Percentiles rank a stretch among this genome's conserved stretches.
phyloP scores from a whole-genome alignment of 169 alveolate genomes.

The Plasmodium gonderi region DNA sequence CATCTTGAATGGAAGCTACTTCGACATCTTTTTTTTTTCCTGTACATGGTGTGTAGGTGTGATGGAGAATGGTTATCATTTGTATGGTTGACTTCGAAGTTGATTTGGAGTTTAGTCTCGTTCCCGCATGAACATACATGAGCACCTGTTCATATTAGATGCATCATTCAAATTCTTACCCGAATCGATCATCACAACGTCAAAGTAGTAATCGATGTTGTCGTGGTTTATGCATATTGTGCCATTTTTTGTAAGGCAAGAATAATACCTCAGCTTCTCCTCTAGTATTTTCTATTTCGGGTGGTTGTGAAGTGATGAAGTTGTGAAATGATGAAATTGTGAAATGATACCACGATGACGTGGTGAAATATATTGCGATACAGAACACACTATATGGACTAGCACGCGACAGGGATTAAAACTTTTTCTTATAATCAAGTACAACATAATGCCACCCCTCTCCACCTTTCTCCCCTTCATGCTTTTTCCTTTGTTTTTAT shows the following conservation, averaged over 20 bases:
- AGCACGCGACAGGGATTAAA: background rate
- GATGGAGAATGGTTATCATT: background rate
- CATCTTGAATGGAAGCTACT: conserved; percentile 68
- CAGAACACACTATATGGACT: background rate
- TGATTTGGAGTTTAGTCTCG: background rate
- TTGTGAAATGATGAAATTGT: background rate
- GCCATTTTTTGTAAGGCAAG: conserved; percentile 36
- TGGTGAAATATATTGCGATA: background rate
- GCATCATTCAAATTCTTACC: background rate
- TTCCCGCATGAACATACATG: no score
- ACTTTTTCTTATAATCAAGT: background rate
- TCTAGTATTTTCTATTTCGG: conserved; percentile 46
- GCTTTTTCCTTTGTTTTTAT: background rate
- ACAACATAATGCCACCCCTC: no score
- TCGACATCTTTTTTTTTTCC: conserved; percentile 56
- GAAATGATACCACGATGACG: background rate
- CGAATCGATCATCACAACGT: conserved; percentile 44
- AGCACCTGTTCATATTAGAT: background rate
- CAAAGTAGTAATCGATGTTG: conserved; percentile 20
- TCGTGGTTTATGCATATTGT: conserved; percentile 39
- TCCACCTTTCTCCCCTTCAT: background rate
- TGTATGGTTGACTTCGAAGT: background rate
- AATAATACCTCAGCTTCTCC: conserved; percentile 46
- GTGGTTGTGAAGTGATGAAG: background rate
- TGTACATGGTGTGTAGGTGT: background rate